Percentiles rank a stretch among this genome's conserved stretches.
phyloP scores from a whole-genome alignment of 345 rosid species.

The Durio zibethinus region DNA sequence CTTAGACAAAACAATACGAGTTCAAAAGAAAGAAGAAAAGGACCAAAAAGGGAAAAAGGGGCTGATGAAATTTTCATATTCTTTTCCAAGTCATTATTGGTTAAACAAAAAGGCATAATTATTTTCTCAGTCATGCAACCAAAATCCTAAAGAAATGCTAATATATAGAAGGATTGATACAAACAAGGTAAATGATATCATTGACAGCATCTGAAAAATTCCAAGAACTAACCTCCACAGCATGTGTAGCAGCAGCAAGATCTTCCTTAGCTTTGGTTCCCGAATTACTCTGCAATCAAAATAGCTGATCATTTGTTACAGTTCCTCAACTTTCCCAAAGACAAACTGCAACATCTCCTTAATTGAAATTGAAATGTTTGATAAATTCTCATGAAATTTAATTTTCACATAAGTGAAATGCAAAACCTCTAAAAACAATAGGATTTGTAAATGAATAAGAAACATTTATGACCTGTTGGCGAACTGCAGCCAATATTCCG shows the following conservation, averaged over 20 bases:
- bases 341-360: not conserved
- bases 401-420: not conserved
- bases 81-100: not conserved
- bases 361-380: not conserved
- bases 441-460: not conserved
- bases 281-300: conserved; percentile 77
- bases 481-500: conserved; percentile 88
- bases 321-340: not conserved
- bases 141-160: conserved; percentile 1
- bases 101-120: not conserved
- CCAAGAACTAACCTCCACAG: conserved; percentile 73
- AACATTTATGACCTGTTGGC: conserved; percentile 69
- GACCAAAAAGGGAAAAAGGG: not conserved
- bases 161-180: not conserved
- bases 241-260: conserved; percentile 95
- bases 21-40: conserved; percentile 6
- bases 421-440: not conserved
- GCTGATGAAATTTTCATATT: not conserved
- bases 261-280: conserved; percentile 98
- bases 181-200: not conserved
- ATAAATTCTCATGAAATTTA: not conserved
- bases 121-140: not conserved
- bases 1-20: conserved; percentile 14
- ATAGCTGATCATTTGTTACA: conserved; percentile 4
- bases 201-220: not conserved